Conservation (phyloP, 1,139 yeast species). For the Yamadazyma taylorii region DNA sequence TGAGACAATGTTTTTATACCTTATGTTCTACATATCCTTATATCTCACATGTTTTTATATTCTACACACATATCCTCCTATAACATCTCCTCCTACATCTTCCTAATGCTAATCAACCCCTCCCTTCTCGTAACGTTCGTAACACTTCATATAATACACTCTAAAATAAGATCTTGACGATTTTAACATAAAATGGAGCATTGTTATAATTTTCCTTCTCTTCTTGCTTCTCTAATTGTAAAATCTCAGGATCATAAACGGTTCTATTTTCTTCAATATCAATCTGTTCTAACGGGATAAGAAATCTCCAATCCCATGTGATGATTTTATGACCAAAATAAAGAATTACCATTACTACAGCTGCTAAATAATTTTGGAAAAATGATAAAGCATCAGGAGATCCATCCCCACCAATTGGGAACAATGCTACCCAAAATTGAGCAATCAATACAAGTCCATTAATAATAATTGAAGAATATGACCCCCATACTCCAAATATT, state of each 20-base stretch:
- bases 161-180: slow-evolving; percentile 5
- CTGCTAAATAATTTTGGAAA: slow-evolving; percentile 39
- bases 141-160: not conserved
- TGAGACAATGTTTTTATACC: not conserved
- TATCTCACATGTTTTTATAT: no score
- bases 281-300: slow-evolving; percentile 36
- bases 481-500: slow-evolving; percentile 43
- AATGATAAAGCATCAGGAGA: slow-evolving; percentile 34
- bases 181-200: slow-evolving; percentile 24
- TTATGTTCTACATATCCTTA: no score
- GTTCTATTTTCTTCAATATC: slow-evolving; percentile 44
- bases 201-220: slow-evolving; percentile 34
- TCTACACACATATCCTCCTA: no score
- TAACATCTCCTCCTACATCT: no score
- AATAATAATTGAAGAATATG: slow-evolving; percentile 35
- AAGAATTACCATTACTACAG: slow-evolving; percentile 31
- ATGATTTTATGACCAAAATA: slow-evolving; percentile 43
- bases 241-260: slow-evolving; percentile 40
- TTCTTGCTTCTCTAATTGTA: slow-evolving; percentile 43
- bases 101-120: no score
- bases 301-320: slow-evolving; percentile 33
- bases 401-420: slow-evolving; percentile 34
- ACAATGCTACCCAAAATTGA: slow-evolving; percentile 45
- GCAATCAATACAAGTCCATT: slow-evolving; percentile 39
- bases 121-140: not conserved